Base-by-base conservation (phyloP, 179 eudicot genomes). In the Spinacia oleracea region DNA sequence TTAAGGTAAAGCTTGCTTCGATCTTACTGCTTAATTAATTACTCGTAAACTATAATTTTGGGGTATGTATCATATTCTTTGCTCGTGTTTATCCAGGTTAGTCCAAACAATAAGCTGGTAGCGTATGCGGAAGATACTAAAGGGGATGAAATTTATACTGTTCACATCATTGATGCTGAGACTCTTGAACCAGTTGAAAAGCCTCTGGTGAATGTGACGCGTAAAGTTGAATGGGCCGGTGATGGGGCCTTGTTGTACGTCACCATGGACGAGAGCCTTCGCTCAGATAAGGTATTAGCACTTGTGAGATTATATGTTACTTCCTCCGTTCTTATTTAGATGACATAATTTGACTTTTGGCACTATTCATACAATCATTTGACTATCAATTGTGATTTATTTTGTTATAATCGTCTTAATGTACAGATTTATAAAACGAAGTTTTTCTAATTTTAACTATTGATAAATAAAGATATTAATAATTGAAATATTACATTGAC, bases 91-190 rank as follows among this genome's bases (percentile, higher is more conserved):
- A 23, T 83, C 29, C 85, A 94, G 97, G 94, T 89, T 40, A 95
- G 97, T 81, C 97, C 93, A 64, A 86, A 95, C 82, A 88, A 91
- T 76, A 91, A 86, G 84, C 75, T 95, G 76, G 90, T 93, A 15
- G 98, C 97, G 50, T 95, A 93, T 84, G 91, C 97, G 21, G 97
- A 95, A 83, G 98, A 95, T 83, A 95, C 97, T 16, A 93, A 93
- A 86, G 98, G 98, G 65, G 88, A 95, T 85, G 98, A 95, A 80
- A 91, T 91, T 55, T 90, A 89, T 78, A 86, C 90, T 45, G 82
- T 91, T 70, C 83, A 85, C 72, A 67, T 91, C 11, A 91, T 93
- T 80, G 93, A 95, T 87, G 88, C 91, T 31, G 89, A 93, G 80
- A 89, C 88, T 78, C 81, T 85, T 50, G 64, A 78, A 64, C 90